Evolutionary conservation across 2,329 filamentous ascomycete genomes (phyloP).

Genomic region (Trichoderma guizhouense): DNA sequence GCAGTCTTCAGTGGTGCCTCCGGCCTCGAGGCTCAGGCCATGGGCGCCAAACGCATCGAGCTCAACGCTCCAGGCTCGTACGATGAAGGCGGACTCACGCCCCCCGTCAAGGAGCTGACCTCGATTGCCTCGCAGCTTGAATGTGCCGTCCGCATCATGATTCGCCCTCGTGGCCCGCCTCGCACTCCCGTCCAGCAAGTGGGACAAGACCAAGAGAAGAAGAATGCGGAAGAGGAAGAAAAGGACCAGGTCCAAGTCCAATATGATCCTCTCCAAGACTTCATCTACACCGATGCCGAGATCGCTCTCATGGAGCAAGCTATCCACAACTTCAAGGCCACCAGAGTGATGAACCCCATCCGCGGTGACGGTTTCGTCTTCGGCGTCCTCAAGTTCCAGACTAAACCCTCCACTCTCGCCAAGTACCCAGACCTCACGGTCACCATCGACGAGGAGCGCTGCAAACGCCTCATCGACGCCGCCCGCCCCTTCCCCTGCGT

Average conservation of each 20-base stretch:
- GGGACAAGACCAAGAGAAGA: neutral
- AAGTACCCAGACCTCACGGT: constrained; percentile 19
- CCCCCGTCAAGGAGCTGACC: constrained; percentile 39
- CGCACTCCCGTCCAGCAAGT: neutral
- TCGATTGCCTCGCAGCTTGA: constrained; percentile 27
- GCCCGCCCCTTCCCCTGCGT: constrained; percentile 45
- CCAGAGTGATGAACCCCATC: constrained; percentile 35
- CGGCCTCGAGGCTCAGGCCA: constrained; percentile 37
- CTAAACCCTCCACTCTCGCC: neutral
- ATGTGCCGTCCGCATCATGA: constrained; percentile 52
- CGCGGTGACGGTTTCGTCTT: constrained; percentile 57
- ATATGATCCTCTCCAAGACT: constrained; percentile 35
- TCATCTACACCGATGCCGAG: constrained; percentile 47
- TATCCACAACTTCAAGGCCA: constrained; percentile 38
- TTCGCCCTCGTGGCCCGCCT: constrained; percentile 43
- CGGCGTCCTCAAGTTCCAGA: constrained; percentile 38
- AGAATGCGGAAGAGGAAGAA: neutral
- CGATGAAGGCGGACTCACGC: constrained; percentile 49
- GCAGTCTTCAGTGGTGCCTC: constrained; percentile 49
- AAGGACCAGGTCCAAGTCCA: neutral
- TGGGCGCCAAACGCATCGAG: constrained; percentile 51
- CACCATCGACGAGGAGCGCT: constrained; percentile 41
- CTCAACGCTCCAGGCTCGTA: constrained; percentile 53
- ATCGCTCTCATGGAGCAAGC: constrained; percentile 41
- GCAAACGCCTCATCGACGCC: constrained; percentile 38